phyloP scores from a whole-genome alignment of 1,284 basidiomycete species.

The Ganoderma meredithae region DNA sequence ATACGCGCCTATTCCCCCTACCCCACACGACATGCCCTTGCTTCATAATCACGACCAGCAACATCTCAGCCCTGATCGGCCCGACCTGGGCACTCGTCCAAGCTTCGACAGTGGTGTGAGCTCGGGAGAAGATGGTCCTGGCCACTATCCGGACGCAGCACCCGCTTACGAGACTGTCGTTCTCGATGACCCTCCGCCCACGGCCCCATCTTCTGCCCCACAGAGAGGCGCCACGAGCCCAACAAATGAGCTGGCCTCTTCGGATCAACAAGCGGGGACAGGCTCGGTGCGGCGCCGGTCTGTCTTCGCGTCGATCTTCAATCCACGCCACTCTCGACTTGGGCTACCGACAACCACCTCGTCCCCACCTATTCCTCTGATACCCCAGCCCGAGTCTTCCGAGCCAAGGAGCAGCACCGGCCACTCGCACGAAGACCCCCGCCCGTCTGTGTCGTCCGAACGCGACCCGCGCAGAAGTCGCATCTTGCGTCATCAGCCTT shows the following conservation, averaged over 20 bases:
- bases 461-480: slow-evolving; percentile 31
- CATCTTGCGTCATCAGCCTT: slow-evolving; percentile 33
- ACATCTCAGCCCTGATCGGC: slow-evolving; percentile 15
- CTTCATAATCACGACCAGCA: slow-evolving; percentile 33
- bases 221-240: neutral
- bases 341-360: slow-evolving; percentile 10
- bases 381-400: slow-evolving; percentile 13
- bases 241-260: slow-evolving; percentile 17
- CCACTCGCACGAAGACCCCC: slow-evolving; percentile 34
- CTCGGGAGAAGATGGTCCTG: slow-evolving; percentile 26
- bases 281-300: slow-evolving; percentile 31
- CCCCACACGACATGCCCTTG: slow-evolving; percentile 36
- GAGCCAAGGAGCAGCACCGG: slow-evolving; percentile 25
- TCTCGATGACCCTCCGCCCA: slow-evolving; percentile 26
- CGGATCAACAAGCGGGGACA: slow-evolving; percentile 15
- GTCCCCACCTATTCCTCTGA: slow-evolving; percentile 19
- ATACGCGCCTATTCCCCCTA: slow-evolving; percentile 37
- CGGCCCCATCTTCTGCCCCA: slow-evolving; percentile 4
- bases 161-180: slow-evolving; percentile 69
- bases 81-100: slow-evolving; percentile 24
- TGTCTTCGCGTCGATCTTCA: slow-evolving; percentile 38
- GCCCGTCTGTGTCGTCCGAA: slow-evolving; percentile 31
- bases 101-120: slow-evolving; percentile 38
- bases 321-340: slow-evolving; percentile 31
- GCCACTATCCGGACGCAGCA: slow-evolving; percentile 59